Percentiles rank a stretch among this genome's conserved stretches.
Evolutionary conservation across 2,329 filamentous ascomycete genomes (phyloP).

Genomic region (Thelonectria rubi): DNA sequence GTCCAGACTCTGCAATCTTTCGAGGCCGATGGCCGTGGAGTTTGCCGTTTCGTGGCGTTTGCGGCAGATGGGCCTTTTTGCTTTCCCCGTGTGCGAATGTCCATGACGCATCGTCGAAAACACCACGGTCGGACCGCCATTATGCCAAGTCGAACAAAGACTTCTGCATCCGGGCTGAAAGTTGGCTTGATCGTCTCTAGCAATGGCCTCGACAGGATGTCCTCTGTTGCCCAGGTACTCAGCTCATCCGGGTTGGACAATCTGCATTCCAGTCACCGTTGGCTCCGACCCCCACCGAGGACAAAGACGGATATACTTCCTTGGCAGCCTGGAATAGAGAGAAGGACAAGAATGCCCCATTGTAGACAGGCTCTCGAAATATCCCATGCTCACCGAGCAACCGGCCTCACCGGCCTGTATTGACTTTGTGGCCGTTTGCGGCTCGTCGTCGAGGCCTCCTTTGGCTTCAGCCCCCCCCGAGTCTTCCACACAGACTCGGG

Average conservation of each 20-base stretch:
- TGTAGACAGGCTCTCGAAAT: neutral
- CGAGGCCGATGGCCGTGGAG: neutral
- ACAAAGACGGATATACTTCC: neutral
- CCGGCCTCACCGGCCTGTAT: neutral
- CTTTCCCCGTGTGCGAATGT: neutral
- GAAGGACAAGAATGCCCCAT: neutral
- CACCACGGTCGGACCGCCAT: neutral
- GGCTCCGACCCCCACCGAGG: neutral
- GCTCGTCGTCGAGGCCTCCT: neutral
- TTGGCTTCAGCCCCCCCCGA: neutral
- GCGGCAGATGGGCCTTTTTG: neutral
- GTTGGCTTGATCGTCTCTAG: too few species aligned
- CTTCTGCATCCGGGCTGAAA: too few species aligned
- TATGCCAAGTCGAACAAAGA: neutral
- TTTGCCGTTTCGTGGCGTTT: neutral
- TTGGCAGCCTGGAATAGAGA: neutral
- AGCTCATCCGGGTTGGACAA: neutral
- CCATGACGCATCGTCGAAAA: neutral
- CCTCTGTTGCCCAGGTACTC: neutral
- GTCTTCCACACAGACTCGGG: too few species aligned
- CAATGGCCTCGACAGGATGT: neutral
- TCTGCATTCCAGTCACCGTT: neutral
- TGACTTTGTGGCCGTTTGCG: neutral
- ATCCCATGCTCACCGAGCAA: neutral
- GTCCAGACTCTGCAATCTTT: neutral